Evolutionary conservation across 495 filamentous ascomycete species (phyloP).

Genomic region (Rhypophila decipiens): DNA sequence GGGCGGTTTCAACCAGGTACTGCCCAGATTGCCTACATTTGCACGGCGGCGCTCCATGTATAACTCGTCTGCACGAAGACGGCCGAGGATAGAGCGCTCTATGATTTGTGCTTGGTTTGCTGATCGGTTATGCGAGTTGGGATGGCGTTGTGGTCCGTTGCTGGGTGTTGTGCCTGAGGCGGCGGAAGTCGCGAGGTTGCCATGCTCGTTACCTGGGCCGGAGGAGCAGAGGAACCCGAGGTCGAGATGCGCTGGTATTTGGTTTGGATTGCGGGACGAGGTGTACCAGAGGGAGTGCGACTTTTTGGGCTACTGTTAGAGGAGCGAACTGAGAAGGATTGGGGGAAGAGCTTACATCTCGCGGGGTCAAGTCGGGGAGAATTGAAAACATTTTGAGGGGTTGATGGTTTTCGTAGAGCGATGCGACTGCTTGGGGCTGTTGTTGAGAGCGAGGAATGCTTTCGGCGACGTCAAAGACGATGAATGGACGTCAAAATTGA

Average conservation of each 20-base stretch:
- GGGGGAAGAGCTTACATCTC: constrained; percentile 50
- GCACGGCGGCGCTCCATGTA: constrained; percentile 60
- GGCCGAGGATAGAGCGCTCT: constrained; percentile 49
- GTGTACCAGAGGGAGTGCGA: constrained; percentile 69
- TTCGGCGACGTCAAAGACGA: too few relatives aligned
- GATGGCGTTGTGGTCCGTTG: too few relatives aligned
- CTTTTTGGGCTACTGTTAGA: constrained; percentile 28
- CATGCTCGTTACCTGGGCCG: constrained; percentile 11
- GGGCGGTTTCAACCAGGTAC: constrained; percentile 71
- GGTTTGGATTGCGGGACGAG: constrained; percentile 43
- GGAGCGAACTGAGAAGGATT: constrained; percentile 4
- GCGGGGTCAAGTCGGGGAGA: constrained; percentile 65
- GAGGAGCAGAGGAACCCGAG: constrained; percentile 23
- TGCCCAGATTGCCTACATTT: constrained; percentile 68
- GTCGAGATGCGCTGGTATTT: constrained; percentile 22
- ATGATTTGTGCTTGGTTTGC: constrained; percentile 18
- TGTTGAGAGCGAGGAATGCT: too few relatives aligned
- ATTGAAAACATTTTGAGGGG: constrained; percentile 64
- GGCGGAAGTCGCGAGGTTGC: not conserved
- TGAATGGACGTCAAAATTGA: too few relatives aligned
- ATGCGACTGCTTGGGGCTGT: too few relatives aligned
- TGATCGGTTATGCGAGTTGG: constrained; percentile 12
- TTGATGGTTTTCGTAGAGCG: too few relatives aligned
- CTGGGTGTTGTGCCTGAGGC: constrained; percentile 12
- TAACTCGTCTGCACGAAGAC: constrained; percentile 62